phyloP scores from a whole-genome alignment of 257 asterid species.

The Penstemon eatonii region DNA sequence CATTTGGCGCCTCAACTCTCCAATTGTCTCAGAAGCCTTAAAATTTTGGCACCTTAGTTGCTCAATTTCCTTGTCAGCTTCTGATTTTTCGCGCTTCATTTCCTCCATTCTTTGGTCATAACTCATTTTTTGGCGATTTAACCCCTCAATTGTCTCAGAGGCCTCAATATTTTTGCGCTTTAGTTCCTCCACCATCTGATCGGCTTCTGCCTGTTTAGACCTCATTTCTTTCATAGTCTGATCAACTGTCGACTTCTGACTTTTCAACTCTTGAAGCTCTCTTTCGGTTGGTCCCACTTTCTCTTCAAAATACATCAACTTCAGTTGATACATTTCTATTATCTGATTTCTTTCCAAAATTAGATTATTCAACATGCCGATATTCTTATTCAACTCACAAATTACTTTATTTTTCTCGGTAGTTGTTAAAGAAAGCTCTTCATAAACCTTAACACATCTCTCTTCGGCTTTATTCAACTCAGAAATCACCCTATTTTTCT shows the following conservation, averaged over 20 bases:
- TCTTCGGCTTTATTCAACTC: too few relatives aligned
- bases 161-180: conserved; percentile 1
- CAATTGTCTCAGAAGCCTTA: background rate
- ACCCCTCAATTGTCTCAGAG: background rate
- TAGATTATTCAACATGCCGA: conserved; percentile 8
- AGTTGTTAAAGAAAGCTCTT: background rate
- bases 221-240: conserved; percentile 23
- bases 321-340: background rate
- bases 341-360: conserved; percentile 22
- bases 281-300: background rate
- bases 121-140: too few relatives aligned
- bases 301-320: background rate
- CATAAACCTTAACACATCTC: too few relatives aligned
- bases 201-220: conserved; percentile 14
- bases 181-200: conserved; percentile 12
- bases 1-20: background rate
- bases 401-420: conserved; percentile 16
- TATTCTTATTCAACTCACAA: conserved; percentile 15
- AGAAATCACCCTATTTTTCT: too few relatives aligned
- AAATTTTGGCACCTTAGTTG: too few relatives aligned
- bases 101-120: too few relatives aligned
- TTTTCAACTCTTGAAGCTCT: conserved; percentile 25
- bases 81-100: too few relatives aligned
- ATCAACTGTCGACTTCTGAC: conserved; percentile 19
- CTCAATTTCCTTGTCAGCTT: too few relatives aligned